Evolutionary conservation across 176 grass and related monocot genomes (phyloP).

Genomic region (Aegilops umbellulata): DNA sequence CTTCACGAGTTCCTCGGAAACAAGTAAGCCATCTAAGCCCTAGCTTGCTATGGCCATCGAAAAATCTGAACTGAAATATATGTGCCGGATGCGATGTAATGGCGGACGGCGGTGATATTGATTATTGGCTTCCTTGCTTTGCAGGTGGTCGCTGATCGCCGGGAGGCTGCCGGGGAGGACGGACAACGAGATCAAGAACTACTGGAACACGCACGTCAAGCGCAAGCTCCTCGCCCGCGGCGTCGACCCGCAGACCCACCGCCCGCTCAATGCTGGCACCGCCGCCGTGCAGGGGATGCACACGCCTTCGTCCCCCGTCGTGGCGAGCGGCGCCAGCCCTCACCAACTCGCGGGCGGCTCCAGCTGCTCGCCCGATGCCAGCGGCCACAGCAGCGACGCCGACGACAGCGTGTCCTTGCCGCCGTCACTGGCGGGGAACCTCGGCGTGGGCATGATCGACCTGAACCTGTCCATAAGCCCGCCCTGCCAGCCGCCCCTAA

Average conservation of each 20-base stretch:
- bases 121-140: neutral
- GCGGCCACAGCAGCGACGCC: slow-evolving; percentile 26
- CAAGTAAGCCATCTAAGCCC: slow-evolving; percentile 39
- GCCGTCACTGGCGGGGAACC: neutral
- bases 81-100: too few relatives aligned
- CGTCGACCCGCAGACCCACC: slow-evolving; percentile 72
- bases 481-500: slow-evolving; percentile 36
- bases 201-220: slow-evolving; percentile 95
- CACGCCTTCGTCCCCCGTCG: neutral
- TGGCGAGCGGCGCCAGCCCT: neutral
- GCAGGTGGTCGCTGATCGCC: slow-evolving; percentile 90
- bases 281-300: neutral
- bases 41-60: too few relatives aligned
- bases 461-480: slow-evolving; percentile 70
- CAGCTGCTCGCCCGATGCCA: slow-evolving; percentile 26
- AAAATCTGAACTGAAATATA: too few relatives aligned
- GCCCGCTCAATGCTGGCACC: slow-evolving; percentile 22
- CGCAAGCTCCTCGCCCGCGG: slow-evolving; percentile 66
- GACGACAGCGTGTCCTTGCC: neutral
- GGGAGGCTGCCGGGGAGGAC: slow-evolving; percentile 67
- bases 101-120: neutral
- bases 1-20: slow-evolving; percentile 80
- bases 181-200: slow-evolving; percentile 97
- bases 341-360: neutral
- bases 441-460: slow-evolving; percentile 39